These are phyloP conservation scores for Cyberlindnera subsufficiens DNA, from an alignment of 805 yeast genomes.

Conservation along the genomic window DNA sequence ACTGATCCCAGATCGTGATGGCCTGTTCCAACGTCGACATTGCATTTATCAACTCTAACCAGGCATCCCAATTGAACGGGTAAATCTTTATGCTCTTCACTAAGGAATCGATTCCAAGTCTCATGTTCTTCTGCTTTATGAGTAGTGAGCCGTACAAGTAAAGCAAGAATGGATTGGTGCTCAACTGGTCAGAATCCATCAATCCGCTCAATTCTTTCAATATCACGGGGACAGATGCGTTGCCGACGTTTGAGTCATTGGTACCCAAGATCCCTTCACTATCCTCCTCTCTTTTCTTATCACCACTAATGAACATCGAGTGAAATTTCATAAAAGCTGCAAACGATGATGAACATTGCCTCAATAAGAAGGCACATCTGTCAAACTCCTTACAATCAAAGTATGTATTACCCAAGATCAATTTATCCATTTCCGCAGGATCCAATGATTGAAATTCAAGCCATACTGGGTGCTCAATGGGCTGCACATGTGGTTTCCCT, in stretches of 20 bases:
- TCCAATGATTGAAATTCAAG: conserved; percentile 2
- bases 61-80: conserved; percentile 91
- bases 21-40: conserved; percentile 61
- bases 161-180: conserved; percentile 50
- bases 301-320: conserved; percentile 69
- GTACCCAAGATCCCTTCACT: conserved; percentile 57
- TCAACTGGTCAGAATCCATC: conserved; percentile 23
- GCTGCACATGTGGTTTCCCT: too few species aligned
- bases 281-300: conserved; percentile 65
- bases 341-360: conserved; percentile 42
- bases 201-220: conserved; percentile 38
- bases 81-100: conserved; percentile 56
- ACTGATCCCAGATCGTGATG: conserved; percentile 16
- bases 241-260: conserved; percentile 27
- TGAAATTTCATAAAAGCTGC: conserved; percentile 63
- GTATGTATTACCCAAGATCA: conserved; percentile 62
- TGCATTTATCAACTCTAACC: conserved; percentile 73
- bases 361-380: conserved; percentile 59
- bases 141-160: conserved; percentile 69
- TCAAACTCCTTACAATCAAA: conserved; percentile 84
- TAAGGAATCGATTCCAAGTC: conserved; percentile 55
- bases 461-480: too few species aligned
- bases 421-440: conserved; percentile 34
- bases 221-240: conserved; percentile 27
- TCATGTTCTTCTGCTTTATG: conserved; percentile 54